Percentiles rank a stretch among this genome's conserved stretches.
These are phyloP conservation scores for Colletotrichum incanum DNA, from an alignment of 2,329 filamentous ascomycete species.

Conservation along the genomic window DNA sequence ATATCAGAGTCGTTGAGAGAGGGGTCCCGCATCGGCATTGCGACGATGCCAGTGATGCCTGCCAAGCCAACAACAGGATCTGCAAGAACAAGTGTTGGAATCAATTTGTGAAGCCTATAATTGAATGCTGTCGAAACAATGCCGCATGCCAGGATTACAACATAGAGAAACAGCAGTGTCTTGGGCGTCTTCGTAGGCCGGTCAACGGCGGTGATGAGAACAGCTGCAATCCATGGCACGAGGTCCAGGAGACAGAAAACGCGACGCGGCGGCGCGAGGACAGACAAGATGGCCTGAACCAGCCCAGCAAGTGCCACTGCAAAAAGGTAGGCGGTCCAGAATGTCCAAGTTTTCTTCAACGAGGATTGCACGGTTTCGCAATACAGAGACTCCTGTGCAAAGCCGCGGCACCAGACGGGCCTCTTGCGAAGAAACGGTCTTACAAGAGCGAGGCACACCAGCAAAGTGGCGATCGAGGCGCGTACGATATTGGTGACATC, in stretches of 20 bases:
- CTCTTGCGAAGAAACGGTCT: slow-evolving; percentile 48
- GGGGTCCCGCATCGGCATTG: slow-evolving; percentile 80
- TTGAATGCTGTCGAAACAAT: slow-evolving; percentile 50
- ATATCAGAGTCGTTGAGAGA: slow-evolving; percentile 69
- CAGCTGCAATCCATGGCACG: slow-evolving; percentile 57
- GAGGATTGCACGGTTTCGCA: slow-evolving; percentile 43
- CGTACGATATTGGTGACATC: slow-evolving; percentile 46
- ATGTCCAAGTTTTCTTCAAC: slow-evolving; percentile 53
- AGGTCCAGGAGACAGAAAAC: slow-evolving; percentile 52
- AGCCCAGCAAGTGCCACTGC: slow-evolving; percentile 54
- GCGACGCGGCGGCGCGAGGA: slow-evolving; percentile 50
- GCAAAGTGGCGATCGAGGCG: slow-evolving; percentile 50
- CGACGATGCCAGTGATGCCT: slow-evolving; percentile 58
- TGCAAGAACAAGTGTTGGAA: slow-evolving; percentile 47
- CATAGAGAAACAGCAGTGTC: slow-evolving; percentile 57
- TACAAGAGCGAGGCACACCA: slow-evolving; percentile 50
- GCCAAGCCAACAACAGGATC: slow-evolving; percentile 47
- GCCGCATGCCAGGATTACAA: slow-evolving; percentile 52
- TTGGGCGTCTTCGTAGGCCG: slow-evolving; percentile 61
- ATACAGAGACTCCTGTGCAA: slow-evolving; percentile 56
- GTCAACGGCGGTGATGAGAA: slow-evolving; percentile 56
- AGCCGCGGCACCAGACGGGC: slow-evolving; percentile 60
- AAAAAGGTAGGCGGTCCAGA: slow-evolving; percentile 57
- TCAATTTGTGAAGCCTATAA: slow-evolving; percentile 32
- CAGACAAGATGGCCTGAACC: slow-evolving; percentile 50